Conservation (phyloP, 495 filamentous ascomycete genomes). For the Evansstolkia leycettana region DNA sequence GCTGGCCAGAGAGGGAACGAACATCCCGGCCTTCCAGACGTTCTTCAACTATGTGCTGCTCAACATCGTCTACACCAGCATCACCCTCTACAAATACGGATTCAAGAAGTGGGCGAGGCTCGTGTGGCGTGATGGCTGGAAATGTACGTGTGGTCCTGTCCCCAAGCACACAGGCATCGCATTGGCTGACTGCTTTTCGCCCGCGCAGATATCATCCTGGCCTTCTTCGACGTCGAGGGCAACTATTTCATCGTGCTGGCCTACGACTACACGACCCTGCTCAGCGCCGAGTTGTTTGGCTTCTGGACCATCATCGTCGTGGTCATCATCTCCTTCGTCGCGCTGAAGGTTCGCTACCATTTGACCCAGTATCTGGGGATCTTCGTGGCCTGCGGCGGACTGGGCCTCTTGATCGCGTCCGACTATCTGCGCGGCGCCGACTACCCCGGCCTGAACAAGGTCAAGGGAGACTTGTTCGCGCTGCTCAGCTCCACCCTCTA, state of each 20-base stretch:
- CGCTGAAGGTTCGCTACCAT: slow-evolving; percentile 83
- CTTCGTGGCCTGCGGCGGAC: slow-evolving; percentile 79
- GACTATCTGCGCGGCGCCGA: slow-evolving; percentile 73
- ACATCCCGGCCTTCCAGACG: slow-evolving; percentile 93
- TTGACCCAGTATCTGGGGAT: slow-evolving; percentile 74
- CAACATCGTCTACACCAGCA: slow-evolving; percentile 66
- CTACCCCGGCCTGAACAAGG: slow-evolving; percentile 40
- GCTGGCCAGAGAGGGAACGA: slow-evolving; percentile 53
- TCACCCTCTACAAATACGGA: slow-evolving; percentile 74
- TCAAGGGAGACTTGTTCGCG: slow-evolving; percentile 90
- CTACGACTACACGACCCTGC: slow-evolving; percentile 82
- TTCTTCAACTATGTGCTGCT: slow-evolving; percentile 91
- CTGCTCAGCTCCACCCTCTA: slow-evolving; percentile 83
- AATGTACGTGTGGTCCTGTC: slow-evolving; percentile 41
- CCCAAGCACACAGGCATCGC: slow-evolving; percentile 7
- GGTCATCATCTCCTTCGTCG: slow-evolving; percentile 67
- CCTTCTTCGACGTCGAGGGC: slow-evolving; percentile 87
- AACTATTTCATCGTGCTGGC: slow-evolving; percentile 97
- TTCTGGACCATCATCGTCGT: slow-evolving; percentile 98
- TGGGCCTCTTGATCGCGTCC: slow-evolving; percentile 76
- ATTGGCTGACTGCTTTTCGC: slow-evolving; percentile 36
- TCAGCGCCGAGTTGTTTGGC: slow-evolving; percentile 89
- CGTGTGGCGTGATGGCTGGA: slow-evolving; percentile 66
- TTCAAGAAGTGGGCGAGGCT: slow-evolving; percentile 47
- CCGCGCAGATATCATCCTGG: slow-evolving; percentile 73